Evolutionary conservation across 768 basidiomycete genomes (phyloP), one percentile per base, ranked within the genome.

Genomic region (Panaeolus papilionaceus): DNA sequence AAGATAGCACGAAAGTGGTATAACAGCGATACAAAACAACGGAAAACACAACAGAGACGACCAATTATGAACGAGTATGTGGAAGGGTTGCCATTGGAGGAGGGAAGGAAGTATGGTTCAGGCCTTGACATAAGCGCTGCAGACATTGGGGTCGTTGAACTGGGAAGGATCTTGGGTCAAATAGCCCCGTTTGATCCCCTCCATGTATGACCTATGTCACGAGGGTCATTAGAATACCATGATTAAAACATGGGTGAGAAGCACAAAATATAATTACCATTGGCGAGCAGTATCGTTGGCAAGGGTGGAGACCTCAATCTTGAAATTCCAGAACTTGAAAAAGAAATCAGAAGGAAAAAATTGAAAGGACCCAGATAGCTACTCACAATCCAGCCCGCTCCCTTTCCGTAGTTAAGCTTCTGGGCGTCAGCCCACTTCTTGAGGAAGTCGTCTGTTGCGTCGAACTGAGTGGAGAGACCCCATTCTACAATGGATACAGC

Each of bases 391-490:
- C 90, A 92, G 20, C 90, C 90, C 6, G 83, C 81, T 45, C 83
- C 81, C 67, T 89, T 75, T 70, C 83, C 83, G 64, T 92, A 92
- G 1, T 85, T 80, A 44, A 87, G 76, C 75, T 92, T 92, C 76
- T 92, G 91, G 28, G 91, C 89, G 70, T 92, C 92, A 11, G 90
- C 91, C 91, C 91, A 92, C 72, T 89, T 77, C 66, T 63, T 68
- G 49, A 92, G 75, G 80, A 92, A 92, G 0, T 73, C 83, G 64
- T 91, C 84, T 2, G 87, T 85, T 4, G 91, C 88, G 38, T 75
- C 62, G 75, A 92, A 92, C 67, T 90, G 82, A 0, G 91, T 92
- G 11, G 89, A 74, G 23, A 92, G 81, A 18, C 84, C 76, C 81
- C 82, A 83, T 79, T 83, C 82, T 83, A 58, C 51, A 11, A 18